Evolutionary conservation across 495 filamentous ascomycete genomes (phyloP).

Genomic region (Neurospora sp.): DNA sequence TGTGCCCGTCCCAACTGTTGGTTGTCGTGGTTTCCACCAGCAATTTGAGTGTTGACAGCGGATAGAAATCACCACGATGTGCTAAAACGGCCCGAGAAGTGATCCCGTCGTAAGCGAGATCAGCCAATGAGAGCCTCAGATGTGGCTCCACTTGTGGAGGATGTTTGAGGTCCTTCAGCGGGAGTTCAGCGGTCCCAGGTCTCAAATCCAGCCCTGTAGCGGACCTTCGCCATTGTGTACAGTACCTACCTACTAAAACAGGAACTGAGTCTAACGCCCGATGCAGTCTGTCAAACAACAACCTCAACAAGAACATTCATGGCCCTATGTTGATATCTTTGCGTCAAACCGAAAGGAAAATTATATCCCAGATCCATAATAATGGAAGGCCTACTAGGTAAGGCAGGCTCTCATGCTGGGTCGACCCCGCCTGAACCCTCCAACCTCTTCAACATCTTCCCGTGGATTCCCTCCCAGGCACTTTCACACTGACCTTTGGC

Average conservation of each 20-base stretch:
- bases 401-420: background rate
- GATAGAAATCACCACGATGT: background rate
- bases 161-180: background rate
- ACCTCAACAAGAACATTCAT: background rate
- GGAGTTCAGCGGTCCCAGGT: background rate
- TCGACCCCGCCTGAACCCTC: constrained; percentile 4
- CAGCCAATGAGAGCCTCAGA: background rate
- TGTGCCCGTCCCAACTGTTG: background rate
- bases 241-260: background rate
- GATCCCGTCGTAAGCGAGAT: background rate
- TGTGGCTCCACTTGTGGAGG: background rate
- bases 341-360: background rate
- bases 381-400: background rate
- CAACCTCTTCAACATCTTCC: constrained; percentile 27
- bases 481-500: constrained; percentile 33
- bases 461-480: constrained; percentile 33
- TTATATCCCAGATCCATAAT: background rate
- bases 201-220: background rate
- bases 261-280: background rate
- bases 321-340: background rate
- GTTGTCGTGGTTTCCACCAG: background rate
- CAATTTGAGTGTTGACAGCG: background rate
- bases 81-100: background rate
- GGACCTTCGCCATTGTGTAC: background rate
- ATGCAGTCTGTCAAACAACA: background rate